Evolutionary conservation across 1,139 yeast species (phyloP).

Genomic region (Taphrina flavorubra): DNA sequence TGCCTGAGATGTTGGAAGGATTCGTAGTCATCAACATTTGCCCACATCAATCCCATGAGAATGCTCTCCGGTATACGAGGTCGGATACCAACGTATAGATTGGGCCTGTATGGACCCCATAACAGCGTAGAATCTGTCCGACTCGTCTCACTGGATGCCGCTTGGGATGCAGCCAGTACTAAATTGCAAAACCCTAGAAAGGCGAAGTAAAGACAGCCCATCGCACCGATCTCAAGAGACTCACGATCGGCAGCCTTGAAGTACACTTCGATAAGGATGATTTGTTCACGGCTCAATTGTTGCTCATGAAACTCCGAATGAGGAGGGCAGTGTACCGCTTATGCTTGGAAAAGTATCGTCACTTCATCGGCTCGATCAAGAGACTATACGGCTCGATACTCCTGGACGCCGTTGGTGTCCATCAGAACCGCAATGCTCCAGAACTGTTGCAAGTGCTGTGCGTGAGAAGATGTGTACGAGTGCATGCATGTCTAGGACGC

Average conservation of each 20-base stretch:
- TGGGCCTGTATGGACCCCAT: slow-evolving; percentile 96
- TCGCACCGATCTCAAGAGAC: background rate
- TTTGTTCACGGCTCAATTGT: background rate
- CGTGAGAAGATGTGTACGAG: too few relatives aligned
- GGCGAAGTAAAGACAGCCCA: background rate
- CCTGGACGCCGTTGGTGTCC: too few relatives aligned
- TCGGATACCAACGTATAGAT: slow-evolving; percentile 80
- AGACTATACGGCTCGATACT: too few relatives aligned
- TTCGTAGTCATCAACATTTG: slow-evolving; percentile 65
- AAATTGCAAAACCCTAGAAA: background rate
- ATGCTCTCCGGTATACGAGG: slow-evolving; percentile 82
- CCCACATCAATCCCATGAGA: slow-evolving; percentile 89
- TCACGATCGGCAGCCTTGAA: background rate
- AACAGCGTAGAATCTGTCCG: slow-evolving; percentile 51
- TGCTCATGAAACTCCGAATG: too few relatives aligned
- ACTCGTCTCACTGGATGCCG: slow-evolving; percentile 6
- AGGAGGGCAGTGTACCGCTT: too few relatives aligned
- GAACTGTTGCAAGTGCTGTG: too few relatives aligned
- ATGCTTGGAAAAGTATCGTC: too few relatives aligned
- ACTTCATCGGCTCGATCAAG: too few relatives aligned
- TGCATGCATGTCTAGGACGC: too few relatives aligned
- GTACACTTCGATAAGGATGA: background rate
- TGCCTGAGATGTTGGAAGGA: slow-evolving; percentile 71
- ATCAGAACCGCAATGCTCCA: too few relatives aligned
- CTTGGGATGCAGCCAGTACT: background rate